Percentiles rank a stretch among this genome's conserved stretches.
Evolutionary conservation across 805 yeast species (phyloP).

Genomic region (Naumovozyma baii): DNA sequence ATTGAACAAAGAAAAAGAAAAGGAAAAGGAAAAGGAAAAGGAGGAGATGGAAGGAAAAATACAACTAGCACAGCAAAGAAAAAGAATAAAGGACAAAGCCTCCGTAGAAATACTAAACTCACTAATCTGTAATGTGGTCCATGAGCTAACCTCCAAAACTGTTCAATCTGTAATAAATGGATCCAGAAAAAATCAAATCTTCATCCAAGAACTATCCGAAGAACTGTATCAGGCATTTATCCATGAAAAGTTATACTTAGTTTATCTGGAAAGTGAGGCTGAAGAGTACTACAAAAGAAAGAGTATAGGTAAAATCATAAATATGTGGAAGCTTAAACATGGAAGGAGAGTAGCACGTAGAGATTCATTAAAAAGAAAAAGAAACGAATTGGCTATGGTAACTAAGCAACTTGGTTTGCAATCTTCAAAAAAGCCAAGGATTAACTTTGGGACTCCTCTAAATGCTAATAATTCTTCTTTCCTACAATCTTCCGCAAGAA

Average conservation of each 20-base stretch:
- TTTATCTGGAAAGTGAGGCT: conserved; percentile 38
- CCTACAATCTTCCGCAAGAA: conserved; percentile 16
- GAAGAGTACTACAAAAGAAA: conserved; percentile 28
- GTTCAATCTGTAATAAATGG: neutral
- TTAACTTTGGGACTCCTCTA: conserved; percentile 15
- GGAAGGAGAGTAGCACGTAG: conserved; percentile 12
- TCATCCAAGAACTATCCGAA: conserved; percentile 33
- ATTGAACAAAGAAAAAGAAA: conserved; percentile 2
- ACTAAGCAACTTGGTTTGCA: conserved; percentile 32
- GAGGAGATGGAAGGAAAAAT: conserved; percentile 6
- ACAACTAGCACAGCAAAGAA: conserved; percentile 4
- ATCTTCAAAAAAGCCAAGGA: conserved; percentile 14
- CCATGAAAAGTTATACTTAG: conserved; percentile 43
- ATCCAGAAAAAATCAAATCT: conserved; percentile 5
- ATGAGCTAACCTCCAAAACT: neutral
- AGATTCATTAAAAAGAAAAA: conserved; percentile 30
- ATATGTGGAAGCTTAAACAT: conserved; percentile 29
- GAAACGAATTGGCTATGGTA: conserved; percentile 31
- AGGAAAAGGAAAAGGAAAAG: conserved; percentile 2
- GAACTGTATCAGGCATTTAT: conserved; percentile 55
- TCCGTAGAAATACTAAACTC: neutral
- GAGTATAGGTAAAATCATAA: conserved; percentile 29
- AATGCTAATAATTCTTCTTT: conserved; percentile 12
- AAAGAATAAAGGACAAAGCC: conserved; percentile 2
- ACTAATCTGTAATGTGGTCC: neutral